These are phyloP conservation scores for Metrosideros polymorpha DNA, from an alignment of 441 rosid genomes.

Conservation along the genomic window DNA sequence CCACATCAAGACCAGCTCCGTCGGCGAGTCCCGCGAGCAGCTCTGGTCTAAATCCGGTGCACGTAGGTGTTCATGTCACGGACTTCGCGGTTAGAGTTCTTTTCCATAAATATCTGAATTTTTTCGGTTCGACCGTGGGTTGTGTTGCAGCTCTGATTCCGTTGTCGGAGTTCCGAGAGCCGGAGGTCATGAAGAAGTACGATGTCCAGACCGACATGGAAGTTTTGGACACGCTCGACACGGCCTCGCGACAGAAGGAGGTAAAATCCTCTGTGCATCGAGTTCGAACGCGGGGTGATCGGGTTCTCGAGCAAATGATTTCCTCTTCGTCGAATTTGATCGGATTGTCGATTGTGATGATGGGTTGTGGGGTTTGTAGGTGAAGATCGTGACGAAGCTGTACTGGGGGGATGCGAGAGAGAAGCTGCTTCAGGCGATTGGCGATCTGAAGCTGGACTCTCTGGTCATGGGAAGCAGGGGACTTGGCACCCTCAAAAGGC, in stretches of 20 bases:
- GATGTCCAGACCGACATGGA: constrained; percentile 43
- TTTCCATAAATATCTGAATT: not conserved
- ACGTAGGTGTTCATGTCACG: constrained; percentile 28
- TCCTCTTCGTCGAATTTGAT: not conserved
- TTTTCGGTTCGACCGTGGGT: not conserved
- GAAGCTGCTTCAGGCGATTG: constrained; percentile 57
- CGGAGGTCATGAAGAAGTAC: constrained; percentile 48
- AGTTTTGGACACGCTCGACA: constrained; percentile 74
- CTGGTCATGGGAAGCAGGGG: constrained; percentile 93
- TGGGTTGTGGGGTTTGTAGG: constrained; percentile 14
- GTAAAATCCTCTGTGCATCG: constrained; percentile 1
- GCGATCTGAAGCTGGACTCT: constrained; percentile 75
- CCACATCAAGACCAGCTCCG: constrained; percentile 40
- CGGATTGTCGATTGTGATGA: no score
- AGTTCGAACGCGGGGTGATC: not conserved
- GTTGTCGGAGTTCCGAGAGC: constrained; percentile 67
- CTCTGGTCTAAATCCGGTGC: constrained; percentile 68
- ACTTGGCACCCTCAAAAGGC: constrained; percentile 73
- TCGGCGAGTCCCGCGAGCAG: constrained; percentile 31
- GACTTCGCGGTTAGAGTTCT: not conserved
- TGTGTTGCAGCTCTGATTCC: constrained; percentile 64
- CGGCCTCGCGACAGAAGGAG: constrained; percentile 73
- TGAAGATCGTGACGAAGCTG: constrained; percentile 45
- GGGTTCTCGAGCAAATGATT: not conserved
- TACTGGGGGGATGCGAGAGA: constrained; percentile 98